A percentile compares a stretch with the other conserved stretches of the same genome.
Evolutionary conservation across 345 rosid species (phyloP).

Genomic region (Corchorus capsularis): DNA sequence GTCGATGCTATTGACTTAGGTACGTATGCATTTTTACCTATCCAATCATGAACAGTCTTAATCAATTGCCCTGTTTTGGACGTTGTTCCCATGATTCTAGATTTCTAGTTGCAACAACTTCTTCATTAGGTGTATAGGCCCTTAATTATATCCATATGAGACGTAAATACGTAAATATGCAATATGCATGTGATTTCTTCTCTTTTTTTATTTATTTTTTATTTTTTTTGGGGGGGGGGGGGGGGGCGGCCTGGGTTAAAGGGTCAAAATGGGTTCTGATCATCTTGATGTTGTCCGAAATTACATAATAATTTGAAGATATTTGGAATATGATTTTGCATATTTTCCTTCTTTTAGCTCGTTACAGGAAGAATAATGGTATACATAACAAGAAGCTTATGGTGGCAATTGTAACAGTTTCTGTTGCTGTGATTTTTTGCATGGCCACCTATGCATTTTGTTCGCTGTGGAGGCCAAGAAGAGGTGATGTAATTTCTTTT

Average conservation of each 20-base stretch:
- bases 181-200: no score
- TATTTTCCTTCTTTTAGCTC: constrained; percentile 23
- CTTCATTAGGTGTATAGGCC: no score
- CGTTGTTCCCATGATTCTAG: no score
- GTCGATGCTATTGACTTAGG: constrained; percentile 51
- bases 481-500: constrained; percentile 21
- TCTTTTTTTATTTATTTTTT: no score
- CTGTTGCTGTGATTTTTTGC: constrained; percentile 22
- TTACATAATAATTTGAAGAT: background rate
- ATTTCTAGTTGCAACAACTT: no score
- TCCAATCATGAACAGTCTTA: background rate
- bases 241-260: no score
- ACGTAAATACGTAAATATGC: no score
- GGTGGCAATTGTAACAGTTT: constrained; percentile 23
- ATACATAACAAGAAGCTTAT: constrained; percentile 29
- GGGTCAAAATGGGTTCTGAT: no score
- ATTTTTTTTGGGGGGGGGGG: no score
- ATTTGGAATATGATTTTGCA: background rate
- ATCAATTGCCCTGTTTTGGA: background rate
- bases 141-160: no score
- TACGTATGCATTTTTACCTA: constrained; percentile 7
- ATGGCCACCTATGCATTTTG: constrained; percentile 5
- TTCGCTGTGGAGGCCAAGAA: constrained; percentile 31
- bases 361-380: constrained; percentile 24
- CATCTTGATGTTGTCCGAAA: background rate